Evolutionary conservation across 148 eudicot species (phyloP).

Genomic region (Cornus suecica): DNA sequence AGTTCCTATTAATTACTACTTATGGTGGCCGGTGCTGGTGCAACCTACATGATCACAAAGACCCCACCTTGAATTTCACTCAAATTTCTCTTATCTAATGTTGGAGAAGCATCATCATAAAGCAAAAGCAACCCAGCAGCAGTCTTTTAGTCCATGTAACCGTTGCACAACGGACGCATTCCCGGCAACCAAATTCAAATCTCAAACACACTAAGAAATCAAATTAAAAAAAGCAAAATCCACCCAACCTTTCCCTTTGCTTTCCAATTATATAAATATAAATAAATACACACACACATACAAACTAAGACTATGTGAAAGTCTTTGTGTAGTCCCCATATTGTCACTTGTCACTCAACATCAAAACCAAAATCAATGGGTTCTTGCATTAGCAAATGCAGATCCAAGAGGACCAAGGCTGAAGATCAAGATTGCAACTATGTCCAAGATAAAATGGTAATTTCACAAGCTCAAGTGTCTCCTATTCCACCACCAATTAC

Average conservation of each 20-base stretch:
- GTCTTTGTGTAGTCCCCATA: background rate
- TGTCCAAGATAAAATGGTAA: constrained; percentile 69
- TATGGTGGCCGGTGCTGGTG: background rate
- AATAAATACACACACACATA: constrained; percentile 3
- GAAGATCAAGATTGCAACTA: constrained; percentile 17
- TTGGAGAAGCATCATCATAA: background rate
- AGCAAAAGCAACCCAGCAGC: constrained; percentile 5
- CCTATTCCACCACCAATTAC: constrained; percentile 19
- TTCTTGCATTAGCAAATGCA: constrained; percentile 74
- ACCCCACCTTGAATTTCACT: background rate
- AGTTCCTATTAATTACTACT: no score
- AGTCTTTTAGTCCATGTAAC: constrained; percentile 25
- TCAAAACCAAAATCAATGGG: constrained; percentile 42
- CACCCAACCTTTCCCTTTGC: constrained; percentile 24
- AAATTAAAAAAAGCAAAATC: constrained; percentile 22
- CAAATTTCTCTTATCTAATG: background rate
- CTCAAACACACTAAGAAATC: constrained; percentile 15
- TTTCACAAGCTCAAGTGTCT: constrained; percentile 46
- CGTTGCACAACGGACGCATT: constrained; percentile 49
- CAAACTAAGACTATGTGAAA: background rate
- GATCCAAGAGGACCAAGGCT: constrained; percentile 40
- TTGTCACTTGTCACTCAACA: background rate
- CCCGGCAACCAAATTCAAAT: constrained; percentile 65
- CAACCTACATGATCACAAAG: background rate
- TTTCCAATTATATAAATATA: constrained; percentile 11